A percentile compares a stretch with the other conserved stretches of the same genome.
Evolutionary conservation across 176 grass and related monocot genomes (phyloP).

Genomic region (Oryza glaberrima): DNA sequence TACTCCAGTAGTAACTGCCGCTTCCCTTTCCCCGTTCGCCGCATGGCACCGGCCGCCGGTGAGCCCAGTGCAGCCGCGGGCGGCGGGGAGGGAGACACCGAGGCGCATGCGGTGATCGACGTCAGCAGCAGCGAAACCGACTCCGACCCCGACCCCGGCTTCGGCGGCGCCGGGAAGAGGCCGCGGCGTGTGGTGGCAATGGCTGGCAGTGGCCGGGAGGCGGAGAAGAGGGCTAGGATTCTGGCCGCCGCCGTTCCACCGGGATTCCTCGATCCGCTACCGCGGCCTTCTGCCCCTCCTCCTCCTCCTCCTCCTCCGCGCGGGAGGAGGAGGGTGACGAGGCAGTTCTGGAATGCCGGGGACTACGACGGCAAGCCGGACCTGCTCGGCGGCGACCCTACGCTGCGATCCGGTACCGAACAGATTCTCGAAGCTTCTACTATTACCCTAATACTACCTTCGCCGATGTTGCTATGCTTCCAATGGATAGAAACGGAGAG

Average conservation of each 20-base stretch:
- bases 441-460: too few relatives aligned
- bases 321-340: slow-evolving; percentile 33
- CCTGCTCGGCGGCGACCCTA: background rate
- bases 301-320: too few relatives aligned
- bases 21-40: too few relatives aligned
- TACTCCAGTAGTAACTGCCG: too few relatives aligned
- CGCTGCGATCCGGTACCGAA: too few relatives aligned
- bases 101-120: too few relatives aligned
- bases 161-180: slow-evolving; percentile 29
- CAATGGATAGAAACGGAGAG: too few relatives aligned
- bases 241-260: slow-evolving; percentile 48
- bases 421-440: too few relatives aligned
- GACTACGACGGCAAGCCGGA: slow-evolving; percentile 63
- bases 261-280: slow-evolving; percentile 82
- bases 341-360: slow-evolving; percentile 98
- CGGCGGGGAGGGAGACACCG: too few relatives aligned
- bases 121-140: slow-evolving; percentile 69
- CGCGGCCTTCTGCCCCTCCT: background rate
- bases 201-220: background rate
- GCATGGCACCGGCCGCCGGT: too few relatives aligned
- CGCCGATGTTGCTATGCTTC: too few relatives aligned
- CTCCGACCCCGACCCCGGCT: slow-evolving; percentile 47
- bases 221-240: slow-evolving; percentile 44
- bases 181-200: background rate
- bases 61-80: too few relatives aligned